Evolutionary conservation across 2,329 filamentous ascomycete species (phyloP).

Genomic region (Fusarium siculi): DNA sequence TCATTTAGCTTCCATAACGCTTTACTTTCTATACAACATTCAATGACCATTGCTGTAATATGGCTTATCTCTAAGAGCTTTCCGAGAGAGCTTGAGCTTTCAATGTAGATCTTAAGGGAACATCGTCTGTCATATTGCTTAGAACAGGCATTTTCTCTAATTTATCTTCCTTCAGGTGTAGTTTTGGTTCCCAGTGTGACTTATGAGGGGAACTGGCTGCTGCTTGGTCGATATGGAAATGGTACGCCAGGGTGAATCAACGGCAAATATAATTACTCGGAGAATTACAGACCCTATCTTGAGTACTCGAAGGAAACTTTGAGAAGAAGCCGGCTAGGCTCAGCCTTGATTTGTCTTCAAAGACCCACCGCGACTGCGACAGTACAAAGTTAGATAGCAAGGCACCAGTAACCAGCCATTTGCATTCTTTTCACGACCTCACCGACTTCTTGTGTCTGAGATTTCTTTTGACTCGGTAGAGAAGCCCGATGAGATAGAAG

Average conservation of each 20-base stretch:
- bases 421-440: not conserved
- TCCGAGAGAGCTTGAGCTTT: fast-evolving
- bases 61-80: not conserved
- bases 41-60: not conserved
- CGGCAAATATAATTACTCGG: too few relatives aligned
- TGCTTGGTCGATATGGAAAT: too few relatives aligned
- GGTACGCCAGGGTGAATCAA: not conserved
- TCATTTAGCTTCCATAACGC: not conserved
- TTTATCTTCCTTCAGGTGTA: too few relatives aligned
- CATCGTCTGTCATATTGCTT: not conserved
- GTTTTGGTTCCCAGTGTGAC: not conserved
- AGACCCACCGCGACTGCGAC: not conserved
- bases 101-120: too few relatives aligned
- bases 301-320: too few relatives aligned
- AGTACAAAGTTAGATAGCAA: not conserved
- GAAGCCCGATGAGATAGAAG: not conserved
- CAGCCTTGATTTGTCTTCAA: not conserved
- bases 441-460: not conserved
- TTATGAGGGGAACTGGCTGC: not conserved
- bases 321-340: not conserved
- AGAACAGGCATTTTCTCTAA: not conserved
- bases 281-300: too few relatives aligned
- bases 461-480: too few relatives aligned
- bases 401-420: not conserved
- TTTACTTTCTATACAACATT: not conserved